These are phyloP conservation scores for Eucalyptus erythrocorys DNA, from an alignment of 345 rosid species.

Conservation along the genomic window DNA sequence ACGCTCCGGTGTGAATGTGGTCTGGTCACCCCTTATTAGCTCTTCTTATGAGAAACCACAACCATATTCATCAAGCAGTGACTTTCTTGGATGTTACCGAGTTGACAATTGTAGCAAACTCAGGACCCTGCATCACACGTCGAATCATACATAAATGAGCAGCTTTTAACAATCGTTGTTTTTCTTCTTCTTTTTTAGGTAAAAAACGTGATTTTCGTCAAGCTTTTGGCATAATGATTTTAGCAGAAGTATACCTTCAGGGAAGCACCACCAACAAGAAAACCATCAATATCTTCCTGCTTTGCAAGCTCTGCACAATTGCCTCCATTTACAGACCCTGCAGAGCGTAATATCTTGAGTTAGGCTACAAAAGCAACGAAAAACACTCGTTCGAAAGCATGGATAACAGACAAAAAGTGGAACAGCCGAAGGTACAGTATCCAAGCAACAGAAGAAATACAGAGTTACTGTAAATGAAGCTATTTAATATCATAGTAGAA, in stretches of 20 bases:
- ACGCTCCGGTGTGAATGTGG: background rate
- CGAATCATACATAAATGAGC: background rate
- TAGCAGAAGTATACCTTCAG: conserved; percentile 47
- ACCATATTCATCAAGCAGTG: conserved; percentile 39
- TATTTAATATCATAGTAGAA: background rate
- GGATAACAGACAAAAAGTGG: background rate
- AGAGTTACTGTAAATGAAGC: background rate
- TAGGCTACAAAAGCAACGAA: background rate
- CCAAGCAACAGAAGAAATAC: background rate
- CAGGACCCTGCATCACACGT: conserved; percentile 64
- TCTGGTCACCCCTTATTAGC: background rate
- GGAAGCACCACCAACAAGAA: conserved; percentile 98
- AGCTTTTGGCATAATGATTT: background rate
- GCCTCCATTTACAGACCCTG: conserved; percentile 96
- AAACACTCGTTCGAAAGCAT: background rate
- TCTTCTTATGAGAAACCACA: background rate
- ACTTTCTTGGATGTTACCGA: conserved; percentile 85
- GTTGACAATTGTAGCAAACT: conserved; percentile 91
- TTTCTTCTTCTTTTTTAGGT: background rate
- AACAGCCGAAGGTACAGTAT: background rate
- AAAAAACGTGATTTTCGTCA: background rate
- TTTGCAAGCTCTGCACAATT: conserved; percentile 90
- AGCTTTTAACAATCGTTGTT: background rate
- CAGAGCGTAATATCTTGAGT: background rate
- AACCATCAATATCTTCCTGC: conserved; percentile 95